Base-by-base conservation (phyloP, 2,329 filamentous ascomycete species). In the Zalaria sp. region DNA sequence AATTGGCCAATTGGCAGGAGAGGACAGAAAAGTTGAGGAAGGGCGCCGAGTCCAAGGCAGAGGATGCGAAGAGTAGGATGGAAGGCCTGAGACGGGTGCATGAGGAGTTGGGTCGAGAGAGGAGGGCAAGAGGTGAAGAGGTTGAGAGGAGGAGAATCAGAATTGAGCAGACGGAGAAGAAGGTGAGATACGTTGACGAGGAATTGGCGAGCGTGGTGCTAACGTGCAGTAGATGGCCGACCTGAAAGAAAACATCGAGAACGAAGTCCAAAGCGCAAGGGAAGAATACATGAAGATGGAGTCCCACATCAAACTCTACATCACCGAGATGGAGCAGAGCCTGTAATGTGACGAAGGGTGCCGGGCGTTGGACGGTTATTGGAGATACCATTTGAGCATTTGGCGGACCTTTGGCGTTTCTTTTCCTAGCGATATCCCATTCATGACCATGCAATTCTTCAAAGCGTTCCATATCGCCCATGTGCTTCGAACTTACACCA, bases 201-300 rank as follows among this genome's bases (percentile, higher is more conserved):
- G 8, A 28, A 27, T 18, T 9, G 25, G 34, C 18, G 27, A 28
- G 10, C 8, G n/a, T 36, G 25, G 34, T 44, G 27, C 38, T 25
- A 38, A 11, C 25, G 34, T 2, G 35, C 5, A 34, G 25, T 27
- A 95, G 88, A 98, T 96, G 89, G 79, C 83, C 38, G 91, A 98
- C 62, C 72, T 98, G 51, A 96, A 95, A 58, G 91, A 96, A 60
- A 93, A 91, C 54, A 94, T 98, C 48, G 89, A 96, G 58, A 88
- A 81, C 47, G 91, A 98, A 63, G 81, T 96, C 5, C 84, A 91
- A 57, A 77, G 76, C 43, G 87, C 91, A 1, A 79, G 93, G 53
- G 88, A 93, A 50, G 86, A 96, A 67, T 98, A 94, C 63, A 73
- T 93, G 58, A 95, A 95, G 76, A 82, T 98, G 77, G 89, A 96